Conservation (phyloP, 1,284 basidiomycete species). For the Coniophora puteana region DNA sequence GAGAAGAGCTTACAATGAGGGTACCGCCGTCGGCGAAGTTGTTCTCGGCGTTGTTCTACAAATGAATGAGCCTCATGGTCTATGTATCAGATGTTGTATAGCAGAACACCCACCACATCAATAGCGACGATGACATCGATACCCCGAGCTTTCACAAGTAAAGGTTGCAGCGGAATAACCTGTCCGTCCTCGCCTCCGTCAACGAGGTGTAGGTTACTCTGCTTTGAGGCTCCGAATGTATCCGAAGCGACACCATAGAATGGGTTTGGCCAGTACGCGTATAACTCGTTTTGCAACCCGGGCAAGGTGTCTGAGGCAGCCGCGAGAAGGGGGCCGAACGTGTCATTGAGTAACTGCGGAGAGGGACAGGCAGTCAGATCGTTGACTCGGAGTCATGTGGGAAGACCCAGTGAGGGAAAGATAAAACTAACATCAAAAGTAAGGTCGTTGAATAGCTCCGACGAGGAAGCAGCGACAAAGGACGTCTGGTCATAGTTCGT, state of each 20-base stretch:
- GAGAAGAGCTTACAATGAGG: slow-evolving; percentile 28
- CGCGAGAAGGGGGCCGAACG: slow-evolving; percentile 20
- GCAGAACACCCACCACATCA: slow-evolving; percentile 36
- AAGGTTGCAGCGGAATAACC: slow-evolving; percentile 42
- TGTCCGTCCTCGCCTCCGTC: slow-evolving; percentile 37
- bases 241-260: slow-evolving; percentile 30
- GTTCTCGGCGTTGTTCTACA: slow-evolving; percentile 21
- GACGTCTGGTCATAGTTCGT: slow-evolving; percentile 40
- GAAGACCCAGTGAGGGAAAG: not conserved
- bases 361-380: slow-evolving; percentile 14
- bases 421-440: slow-evolving; percentile 24
- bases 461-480: slow-evolving; percentile 33
- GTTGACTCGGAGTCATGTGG: slow-evolving; percentile 1
- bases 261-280: slow-evolving; percentile 30
- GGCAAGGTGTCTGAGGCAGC: slow-evolving; percentile 22
- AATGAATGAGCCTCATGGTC: not conserved
- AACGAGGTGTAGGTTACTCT: slow-evolving; percentile 26
- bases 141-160: slow-evolving; percentile 42
- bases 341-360: too few species aligned
- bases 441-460: slow-evolving; percentile 30
- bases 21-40: slow-evolving; percentile 32
- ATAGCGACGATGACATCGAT: slow-evolving; percentile 46
- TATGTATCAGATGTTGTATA: too few species aligned
- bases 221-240: slow-evolving; percentile 30
- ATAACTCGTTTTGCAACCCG: slow-evolving; percentile 22